Evolutionary conservation across 2,329 filamentous ascomycete genomes (phyloP), one percentile per base, ranked within the genome.

Genomic region (Seiridium unicorne): DNA sequence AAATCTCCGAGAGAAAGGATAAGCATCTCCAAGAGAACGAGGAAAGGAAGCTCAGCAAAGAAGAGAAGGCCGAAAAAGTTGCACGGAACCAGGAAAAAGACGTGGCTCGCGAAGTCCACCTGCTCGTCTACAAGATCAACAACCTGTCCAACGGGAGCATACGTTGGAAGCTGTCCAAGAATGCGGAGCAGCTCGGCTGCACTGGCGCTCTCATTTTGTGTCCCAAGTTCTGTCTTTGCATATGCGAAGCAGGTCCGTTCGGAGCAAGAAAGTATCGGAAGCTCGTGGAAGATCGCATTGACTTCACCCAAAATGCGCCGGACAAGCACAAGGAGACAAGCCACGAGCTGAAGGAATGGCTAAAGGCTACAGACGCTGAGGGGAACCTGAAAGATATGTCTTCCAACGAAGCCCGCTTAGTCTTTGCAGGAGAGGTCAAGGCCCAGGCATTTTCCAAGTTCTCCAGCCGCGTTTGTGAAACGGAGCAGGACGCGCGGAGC

Each of bases 181-280:
- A 98, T 69, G 94, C 94, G 1, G 93, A 98, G 69, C 92, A 99
- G 72, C 81, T 92, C 64, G 87, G 86, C 4, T 84, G 98, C 32
- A 96, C 92, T 0, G 95, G 95, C 10, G 87, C 94, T n/a, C 96
- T 92, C 68, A 86, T 99, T 65, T 88, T 97, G 82, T 88, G 97
- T 70, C 95, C 95, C 1, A 90, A 89, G 64, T 89, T 97, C 75
- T 96, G 90, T 71, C 78, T 99, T 3, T 87, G 99, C 13, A 87
- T 99, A 64, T 93, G 97, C 1, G 96, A 99, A 74, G 95, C 94
- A 40, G 95, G 95, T 44, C 81, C 88, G 61, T 89, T 95, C 77
- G 90, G 89, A 61, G 90, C 95, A 72, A 87, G 86, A 57, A 89
- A 89, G 63, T 98, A 94, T 80, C 92, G 90, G 74, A 97, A 97